Evolutionary conservation across 345 rosid genomes (phyloP).

Genomic region (Euphorbia tirucalli): DNA sequence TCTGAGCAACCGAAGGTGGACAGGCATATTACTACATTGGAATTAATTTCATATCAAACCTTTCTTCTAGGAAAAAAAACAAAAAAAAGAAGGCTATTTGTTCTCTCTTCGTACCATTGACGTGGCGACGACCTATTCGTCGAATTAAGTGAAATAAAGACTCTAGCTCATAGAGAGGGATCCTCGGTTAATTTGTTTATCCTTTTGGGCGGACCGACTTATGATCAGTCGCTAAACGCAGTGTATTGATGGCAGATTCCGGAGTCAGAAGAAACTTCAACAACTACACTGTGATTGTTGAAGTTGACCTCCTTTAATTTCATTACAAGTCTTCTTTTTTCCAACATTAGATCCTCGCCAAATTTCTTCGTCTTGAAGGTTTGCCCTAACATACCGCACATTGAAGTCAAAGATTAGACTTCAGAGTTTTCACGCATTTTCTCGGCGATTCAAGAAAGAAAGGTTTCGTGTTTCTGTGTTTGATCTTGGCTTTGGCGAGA

Average conservation of each 20-base stretch:
- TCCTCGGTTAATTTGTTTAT: not conserved
- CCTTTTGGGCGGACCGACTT: not conserved
- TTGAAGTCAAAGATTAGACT: not conserved
- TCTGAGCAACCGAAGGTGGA: no score
- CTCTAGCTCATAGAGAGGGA: not conserved
- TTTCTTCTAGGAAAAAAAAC: no score
- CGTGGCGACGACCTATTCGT: not conserved
- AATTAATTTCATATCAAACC: no score
- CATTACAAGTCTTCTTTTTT: not conserved
- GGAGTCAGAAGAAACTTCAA: not conserved
- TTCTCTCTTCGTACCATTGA: no score
- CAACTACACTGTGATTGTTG: not conserved
- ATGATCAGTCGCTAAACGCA: not conserved
- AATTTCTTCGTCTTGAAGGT: not conserved
- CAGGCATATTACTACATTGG: no score
- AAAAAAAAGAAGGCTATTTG: no score
- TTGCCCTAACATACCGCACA: not conserved
- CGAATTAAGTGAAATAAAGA: not conserved
- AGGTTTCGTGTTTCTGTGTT: constrained; percentile 8
- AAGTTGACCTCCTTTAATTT: constrained; percentile 13
- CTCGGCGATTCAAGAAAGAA: not conserved
- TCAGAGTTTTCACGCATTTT: constrained; percentile 4
- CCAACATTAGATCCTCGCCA: not conserved
- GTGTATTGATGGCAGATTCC: not conserved
- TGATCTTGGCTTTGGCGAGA: constrained; percentile 11